These are phyloP conservation scores for Metarhizium anisopliae DNA, from an alignment of 2,329 filamentous ascomycete genomes.

Conservation along the genomic window DNA sequence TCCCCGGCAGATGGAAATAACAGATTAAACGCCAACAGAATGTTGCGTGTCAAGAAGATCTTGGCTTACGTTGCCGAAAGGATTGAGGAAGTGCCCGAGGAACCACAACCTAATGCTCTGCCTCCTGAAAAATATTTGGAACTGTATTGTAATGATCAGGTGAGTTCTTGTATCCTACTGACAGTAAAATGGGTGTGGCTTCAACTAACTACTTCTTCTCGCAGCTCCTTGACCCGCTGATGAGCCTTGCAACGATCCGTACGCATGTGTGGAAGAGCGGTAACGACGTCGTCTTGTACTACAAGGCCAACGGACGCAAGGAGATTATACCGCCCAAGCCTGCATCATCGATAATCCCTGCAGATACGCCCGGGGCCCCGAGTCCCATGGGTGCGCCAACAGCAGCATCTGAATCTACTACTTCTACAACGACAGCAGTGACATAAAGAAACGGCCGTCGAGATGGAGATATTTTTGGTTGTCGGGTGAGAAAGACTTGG, in stretches of 20 bases:
- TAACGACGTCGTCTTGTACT: conserved; percentile 84
- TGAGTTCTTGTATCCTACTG: conserved; percentile 31
- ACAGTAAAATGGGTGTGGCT: not conserved
- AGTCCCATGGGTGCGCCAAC: conserved; percentile 10
- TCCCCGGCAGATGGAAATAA: conserved; percentile 73
- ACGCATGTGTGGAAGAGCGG: conserved; percentile 91
- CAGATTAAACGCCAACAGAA: conserved; percentile 89
- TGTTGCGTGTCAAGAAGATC: conserved; percentile 94
- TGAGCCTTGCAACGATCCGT: conserved; percentile 89
- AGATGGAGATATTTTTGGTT: not conserved
- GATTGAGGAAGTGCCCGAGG: conserved; percentile 63
- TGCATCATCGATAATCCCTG: conserved; percentile 9
- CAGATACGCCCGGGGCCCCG: conserved; percentile 12
- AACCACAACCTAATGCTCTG: conserved; percentile 50
- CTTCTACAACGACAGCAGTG: not conserved
- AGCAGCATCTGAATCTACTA: conserved; percentile 9
- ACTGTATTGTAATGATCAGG: conserved; percentile 87
- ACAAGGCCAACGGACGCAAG: conserved; percentile 86
- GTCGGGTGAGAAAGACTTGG: not conserved
- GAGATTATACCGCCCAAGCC: conserved; percentile 28
- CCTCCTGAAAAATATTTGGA: conserved; percentile 90
- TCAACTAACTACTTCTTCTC: conserved; percentile 6
- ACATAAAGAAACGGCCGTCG: not conserved
- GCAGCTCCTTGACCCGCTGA: conserved; percentile 63
- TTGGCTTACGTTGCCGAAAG: conserved; percentile 85